phyloP scores from a whole-genome alignment of 345 rosid genomes.

The Eucalyptus leucophloia region DNA sequence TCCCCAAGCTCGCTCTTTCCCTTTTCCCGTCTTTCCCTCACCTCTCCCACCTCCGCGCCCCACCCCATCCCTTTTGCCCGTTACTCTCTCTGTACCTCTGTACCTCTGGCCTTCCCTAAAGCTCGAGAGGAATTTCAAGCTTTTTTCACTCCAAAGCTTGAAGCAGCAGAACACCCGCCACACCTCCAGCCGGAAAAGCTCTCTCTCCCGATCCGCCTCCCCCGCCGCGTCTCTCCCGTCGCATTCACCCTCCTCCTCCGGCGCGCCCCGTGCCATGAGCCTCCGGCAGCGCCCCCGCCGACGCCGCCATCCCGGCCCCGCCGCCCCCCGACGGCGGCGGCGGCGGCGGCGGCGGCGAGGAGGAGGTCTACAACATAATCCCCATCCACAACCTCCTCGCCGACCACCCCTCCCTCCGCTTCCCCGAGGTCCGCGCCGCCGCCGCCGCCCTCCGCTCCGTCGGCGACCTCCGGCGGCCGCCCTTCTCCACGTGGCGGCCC shows the following conservation, averaged over 20 bases:
- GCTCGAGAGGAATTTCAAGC: too few relatives aligned
- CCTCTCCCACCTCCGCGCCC: too few relatives aligned
- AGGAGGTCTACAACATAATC: conserved; percentile 68
- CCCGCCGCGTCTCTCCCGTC: not conserved
- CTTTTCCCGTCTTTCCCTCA: too few relatives aligned
- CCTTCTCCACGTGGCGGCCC: conserved; percentile 58
- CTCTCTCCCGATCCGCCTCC: too few relatives aligned
- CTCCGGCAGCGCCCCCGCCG: not conserved
- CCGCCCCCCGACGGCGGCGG: not conserved
- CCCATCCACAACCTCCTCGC: conserved; percentile 92
- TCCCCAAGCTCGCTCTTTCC: too few relatives aligned
- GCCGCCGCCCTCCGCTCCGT: conserved; percentile 78
- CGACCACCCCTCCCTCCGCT: conserved; percentile 91
- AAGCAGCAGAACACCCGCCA: too few relatives aligned
- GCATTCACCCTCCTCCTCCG: not conserved
- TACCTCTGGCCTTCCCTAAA: too few relatives aligned
- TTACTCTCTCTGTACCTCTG: too few relatives aligned
- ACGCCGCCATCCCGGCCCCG: not conserved
- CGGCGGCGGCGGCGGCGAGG: conserved; percentile 1
- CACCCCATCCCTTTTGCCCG: too few relatives aligned
- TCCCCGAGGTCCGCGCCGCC: conserved; percentile 87
- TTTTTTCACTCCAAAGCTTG: too few relatives aligned
- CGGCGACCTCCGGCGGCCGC: conserved; percentile 75
- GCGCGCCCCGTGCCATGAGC: not conserved
- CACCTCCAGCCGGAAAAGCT: too few relatives aligned